Evolutionary conservation across 2,329 filamentous ascomycete genomes (phyloP).

Genomic region (Botrytis fragariae): DNA sequence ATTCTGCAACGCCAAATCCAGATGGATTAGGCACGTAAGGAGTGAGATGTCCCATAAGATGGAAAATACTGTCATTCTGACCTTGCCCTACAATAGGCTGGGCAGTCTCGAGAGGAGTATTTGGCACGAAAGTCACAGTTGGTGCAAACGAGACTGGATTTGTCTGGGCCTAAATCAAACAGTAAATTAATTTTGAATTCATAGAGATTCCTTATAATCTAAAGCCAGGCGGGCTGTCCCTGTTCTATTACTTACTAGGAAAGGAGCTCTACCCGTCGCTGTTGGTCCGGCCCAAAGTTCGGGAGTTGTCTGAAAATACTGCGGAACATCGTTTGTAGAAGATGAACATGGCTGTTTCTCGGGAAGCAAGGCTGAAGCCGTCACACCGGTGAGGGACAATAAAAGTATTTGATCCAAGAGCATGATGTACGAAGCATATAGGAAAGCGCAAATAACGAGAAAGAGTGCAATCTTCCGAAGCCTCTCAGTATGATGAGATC

Average conservation of each 20-base stretch:
- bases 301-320: constrained; percentile 62
- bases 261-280: constrained; percentile 66
- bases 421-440: constrained; percentile 22
- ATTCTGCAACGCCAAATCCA: constrained; percentile 73
- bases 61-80: constrained; percentile 64
- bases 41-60: constrained; percentile 65
- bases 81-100: constrained; percentile 62
- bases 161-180: constrained; percentile 53
- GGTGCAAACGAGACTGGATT: constrained; percentile 61
- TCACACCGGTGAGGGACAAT: constrained; percentile 15
- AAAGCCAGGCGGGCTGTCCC: too few relatives aligned
- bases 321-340: constrained; percentile 46
- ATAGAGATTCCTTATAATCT: background rate
- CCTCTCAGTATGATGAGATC: background rate
- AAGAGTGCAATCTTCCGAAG: constrained; percentile 13
- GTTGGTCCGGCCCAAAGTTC: constrained; percentile 64
- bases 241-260: constrained; percentile 44
- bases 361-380: background rate
- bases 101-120: constrained; percentile 68
- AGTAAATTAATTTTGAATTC: background rate
- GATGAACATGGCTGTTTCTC: constrained; percentile 7
- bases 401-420: constrained; percentile 19
- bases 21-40: constrained; percentile 66
- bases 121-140: constrained; percentile 62
- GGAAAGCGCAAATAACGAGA: constrained; percentile 17